Percentiles rank a stretch among this genome's conserved stretches.
phyloP scores from a whole-genome alignment of 2,329 filamentous ascomycete genomes.

The Cladosporium colombiae region DNA sequence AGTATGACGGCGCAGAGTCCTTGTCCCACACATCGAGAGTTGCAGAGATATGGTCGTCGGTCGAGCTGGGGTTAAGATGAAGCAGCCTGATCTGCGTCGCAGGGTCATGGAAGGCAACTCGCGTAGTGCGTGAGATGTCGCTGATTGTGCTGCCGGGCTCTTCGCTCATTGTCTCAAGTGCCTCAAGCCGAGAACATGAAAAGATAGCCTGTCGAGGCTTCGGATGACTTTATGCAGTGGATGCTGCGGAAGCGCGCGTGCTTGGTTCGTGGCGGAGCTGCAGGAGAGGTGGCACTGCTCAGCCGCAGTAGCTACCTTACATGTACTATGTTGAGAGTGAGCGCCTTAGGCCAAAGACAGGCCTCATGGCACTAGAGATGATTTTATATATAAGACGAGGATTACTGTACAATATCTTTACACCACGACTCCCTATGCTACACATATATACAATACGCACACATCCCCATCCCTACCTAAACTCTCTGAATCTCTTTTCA shows the following conservation, averaged over 20 bases:
- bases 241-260: no score
- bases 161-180: no score
- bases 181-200: no score
- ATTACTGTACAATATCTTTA: not conserved
- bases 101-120: not conserved
- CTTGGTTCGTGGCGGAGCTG: no score
- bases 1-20: not conserved
- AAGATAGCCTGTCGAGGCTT: no score
- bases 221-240: no score
- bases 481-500: constrained; percentile 6
- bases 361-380: no score
- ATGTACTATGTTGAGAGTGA: no score
- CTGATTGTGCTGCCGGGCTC: not conserved
- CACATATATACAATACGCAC: not conserved
- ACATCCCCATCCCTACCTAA: not conserved
- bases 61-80: not conserved
- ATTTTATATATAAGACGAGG: no score
- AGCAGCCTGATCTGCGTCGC: not conserved
- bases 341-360: no score
- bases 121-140: not conserved
- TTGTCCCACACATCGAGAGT: not conserved
- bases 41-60: not conserved
- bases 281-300: no score
- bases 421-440: not conserved
- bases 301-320: no score